These are phyloP conservation scores for Usnea hakonensis DNA, from an alignment of 495 filamentous ascomycete genomes.

Conservation along the genomic window DNA sequence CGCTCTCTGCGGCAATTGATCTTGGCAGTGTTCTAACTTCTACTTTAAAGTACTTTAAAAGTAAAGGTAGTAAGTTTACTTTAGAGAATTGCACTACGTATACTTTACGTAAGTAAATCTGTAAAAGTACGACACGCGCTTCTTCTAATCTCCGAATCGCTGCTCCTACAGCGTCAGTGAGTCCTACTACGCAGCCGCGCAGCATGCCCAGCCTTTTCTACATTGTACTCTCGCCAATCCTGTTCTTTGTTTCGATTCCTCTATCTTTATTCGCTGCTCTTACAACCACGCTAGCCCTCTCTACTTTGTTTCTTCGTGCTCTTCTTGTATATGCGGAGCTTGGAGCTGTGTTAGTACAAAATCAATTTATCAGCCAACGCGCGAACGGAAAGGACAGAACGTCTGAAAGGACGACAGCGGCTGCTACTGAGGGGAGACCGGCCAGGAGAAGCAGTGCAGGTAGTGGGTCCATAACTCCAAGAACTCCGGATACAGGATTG, in stretches of 20 bases:
- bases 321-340: slow-evolving; percentile 64
- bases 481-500: slow-evolving; percentile 14
- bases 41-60: too few relatives aligned
- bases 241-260: slow-evolving; percentile 60
- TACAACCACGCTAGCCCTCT: slow-evolving; percentile 59
- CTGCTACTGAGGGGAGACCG: slow-evolving; percentile 28
- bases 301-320: slow-evolving; percentile 56
- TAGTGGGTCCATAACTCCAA: slow-evolving; percentile 16
- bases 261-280: slow-evolving; percentile 60
- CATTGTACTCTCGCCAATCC: slow-evolving; percentile 51
- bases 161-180: too few relatives aligned
- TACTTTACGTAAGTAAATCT: too few relatives aligned
- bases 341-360: slow-evolving; percentile 48
- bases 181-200: neutral
- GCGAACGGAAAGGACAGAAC: slow-evolving; percentile 18
- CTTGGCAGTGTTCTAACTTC: too few relatives aligned
- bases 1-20: too few relatives aligned
- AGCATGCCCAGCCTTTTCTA: slow-evolving; percentile 37
- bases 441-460: slow-evolving; percentile 21
- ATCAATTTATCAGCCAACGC: slow-evolving; percentile 43
- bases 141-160: neutral
- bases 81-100: too few relatives aligned
- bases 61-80: too few relatives aligned
- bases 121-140: too few relatives aligned
- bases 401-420: slow-evolving; percentile 28